phyloP scores from a whole-genome alignment of 768 basidiomycete genomes.

The Auriscalpium vulgare region DNA sequence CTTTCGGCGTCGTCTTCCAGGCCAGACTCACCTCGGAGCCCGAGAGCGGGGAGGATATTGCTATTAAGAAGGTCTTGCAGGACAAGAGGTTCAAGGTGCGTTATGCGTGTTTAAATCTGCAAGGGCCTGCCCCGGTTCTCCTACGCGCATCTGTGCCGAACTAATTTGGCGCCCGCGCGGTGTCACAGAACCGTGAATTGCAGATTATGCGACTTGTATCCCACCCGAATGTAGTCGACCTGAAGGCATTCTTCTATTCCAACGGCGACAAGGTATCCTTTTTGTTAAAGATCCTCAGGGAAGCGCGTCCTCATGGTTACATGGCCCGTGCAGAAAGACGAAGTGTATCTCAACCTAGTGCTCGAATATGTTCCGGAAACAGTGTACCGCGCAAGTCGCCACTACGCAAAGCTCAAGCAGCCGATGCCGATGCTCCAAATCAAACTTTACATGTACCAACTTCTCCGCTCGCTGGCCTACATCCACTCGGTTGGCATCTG shows the following conservation, averaged over 20 bases:
- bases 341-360: slow-evolving; percentile 98
- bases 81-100: slow-evolving; percentile 99
- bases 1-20: slow-evolving; percentile 97
- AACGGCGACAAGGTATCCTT: slow-evolving; percentile 92
- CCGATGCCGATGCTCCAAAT: slow-evolving; percentile 99
- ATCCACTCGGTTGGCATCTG: slow-evolving; percentile 99
- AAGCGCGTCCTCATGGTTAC: neutral
- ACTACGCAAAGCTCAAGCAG: slow-evolving; percentile 99
- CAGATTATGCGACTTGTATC: slow-evolving; percentile 97
- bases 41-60: slow-evolving; percentile 77
- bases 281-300: neutral
- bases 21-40: slow-evolving; percentile 71
- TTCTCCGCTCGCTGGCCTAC: slow-evolving; percentile 95
- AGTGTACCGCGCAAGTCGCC: slow-evolving; percentile 96
- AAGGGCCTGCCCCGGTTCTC: neutral
- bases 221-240: slow-evolving; percentile 97
- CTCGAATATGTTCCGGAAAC: slow-evolving; percentile 99
- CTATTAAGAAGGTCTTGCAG: slow-evolving; percentile 99
- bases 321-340: slow-evolving; percentile 73
- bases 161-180: neutral
- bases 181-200: slow-evolving; percentile 86
- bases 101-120: slow-evolving; percentile 4
- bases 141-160: neutral
- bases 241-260: slow-evolving; percentile 97
- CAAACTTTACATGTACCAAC: slow-evolving; percentile 99